Base-by-base conservation (phyloP, 805 yeast genomes). In the Metschnikowia lochheadii region DNA sequence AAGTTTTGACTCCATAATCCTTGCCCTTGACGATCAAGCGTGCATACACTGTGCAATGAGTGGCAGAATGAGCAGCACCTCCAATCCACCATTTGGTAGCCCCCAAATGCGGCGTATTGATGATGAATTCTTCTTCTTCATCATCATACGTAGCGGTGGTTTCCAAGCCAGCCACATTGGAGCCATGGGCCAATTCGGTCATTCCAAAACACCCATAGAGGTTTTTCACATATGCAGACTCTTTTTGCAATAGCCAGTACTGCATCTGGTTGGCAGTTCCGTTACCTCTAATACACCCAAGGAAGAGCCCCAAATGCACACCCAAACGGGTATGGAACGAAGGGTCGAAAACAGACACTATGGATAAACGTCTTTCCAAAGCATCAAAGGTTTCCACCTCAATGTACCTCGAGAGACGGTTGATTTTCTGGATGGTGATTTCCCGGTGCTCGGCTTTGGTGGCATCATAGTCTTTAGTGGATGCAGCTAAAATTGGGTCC, bases 1-100 rank as follows among this genome's bases (percentile, higher is more conserved):
- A 91, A 10, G 91, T 87, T 70, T 88, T 89, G 49, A 91, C 96
- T 43, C 97, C 97, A 66, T 89, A 83, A 68, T 91, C 97, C 67
- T 86, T 81, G 33, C 87, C 92, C 42, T 84, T 75, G 31, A 89
- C 89, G 47, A 87, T 80, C 54, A 91, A 76, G 53, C 97, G 78
- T 4, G 97, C 97, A 66, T 84, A 91, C 23, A 82, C 86, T n/a
- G 84, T 82, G 21, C 89, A 76, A 70, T 91, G 97, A 29, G 91
- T 89, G 5, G 97, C 89, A 18, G 96, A 84, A 68, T 89, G 95
- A 10, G 97, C 97, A 39, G 97, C 97, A 60, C 97, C 97, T 44
- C 97, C 97, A 62, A 91, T 91, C 97, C 97, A 91, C 97, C 97
- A 91, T 67, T 91, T 91, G 23, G 97, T 90, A 40, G 97, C 97